Base-by-base conservation (phyloP, 2,329 filamentous ascomycete species). In the Ceratocystis eucalypticola region DNA sequence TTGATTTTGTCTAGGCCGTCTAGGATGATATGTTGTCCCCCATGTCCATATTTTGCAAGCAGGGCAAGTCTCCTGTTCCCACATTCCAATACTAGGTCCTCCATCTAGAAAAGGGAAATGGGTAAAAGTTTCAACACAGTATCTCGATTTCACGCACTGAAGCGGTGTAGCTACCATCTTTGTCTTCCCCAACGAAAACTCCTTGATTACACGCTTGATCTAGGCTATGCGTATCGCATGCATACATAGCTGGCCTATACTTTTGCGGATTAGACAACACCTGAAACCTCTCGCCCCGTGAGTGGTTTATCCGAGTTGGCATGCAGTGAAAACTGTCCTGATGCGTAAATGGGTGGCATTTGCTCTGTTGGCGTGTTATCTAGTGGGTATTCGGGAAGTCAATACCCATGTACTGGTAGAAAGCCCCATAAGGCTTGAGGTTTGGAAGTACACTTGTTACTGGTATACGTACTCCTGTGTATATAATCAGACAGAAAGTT, bases 91-190 rank as follows among this genome's bases (percentile, higher is more conserved):
- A 5, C 17, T 8, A 17, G 5, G 53, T 4, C 17, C 17, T 59
- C 25, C 28, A 17, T 17, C 15, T 20, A 20, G 46, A 10, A 20
- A 45, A 44, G 7, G 37, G 37, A 25, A 48, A 20, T 28, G 17
- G 37, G 61, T 30, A 48, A 63, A 63, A 63, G 61, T 63, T 63
- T 63, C 44, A 63, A 30, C 61, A 63, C 61, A 63, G 61, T 63
- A 63, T 48, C 61, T 63, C 6, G 46, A 46, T 63, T 33, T 25
- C 61, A 63, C 61, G 44, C 61, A 63, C 61, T 63, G 20, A 63
- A 63, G 61, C 61, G 61, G 61, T 63, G 61, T 48, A 33, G 46
- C 17, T 41, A 63, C 15, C 45, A 12, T 22, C 20, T 20, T 20
- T 25, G n/a, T 20, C 12, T 25, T 55, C 17, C 53, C 53, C 53